Conservation (phyloP, 495 filamentous ascomycete genomes). For the Aspergillus kassunensis region DNA sequence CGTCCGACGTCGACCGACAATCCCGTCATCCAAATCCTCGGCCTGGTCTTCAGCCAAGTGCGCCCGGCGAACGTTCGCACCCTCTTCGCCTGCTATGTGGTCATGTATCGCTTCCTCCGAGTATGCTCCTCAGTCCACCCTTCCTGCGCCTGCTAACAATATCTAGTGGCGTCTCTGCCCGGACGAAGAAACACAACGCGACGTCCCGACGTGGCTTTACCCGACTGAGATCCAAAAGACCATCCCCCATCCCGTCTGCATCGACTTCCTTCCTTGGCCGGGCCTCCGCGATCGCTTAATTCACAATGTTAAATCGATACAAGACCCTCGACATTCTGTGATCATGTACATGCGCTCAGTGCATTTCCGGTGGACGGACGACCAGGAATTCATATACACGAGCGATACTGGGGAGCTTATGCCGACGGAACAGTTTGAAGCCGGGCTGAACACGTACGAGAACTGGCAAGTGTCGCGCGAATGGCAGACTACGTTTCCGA, state of each 20-base stretch:
- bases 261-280: slow-evolving; percentile 14
- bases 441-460: not conserved
- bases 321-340: slow-evolving; percentile 9
- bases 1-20: slow-evolving; percentile 13
- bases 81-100: slow-evolving; percentile 9
- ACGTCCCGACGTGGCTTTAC: slow-evolving; percentile 12
- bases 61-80: slow-evolving; percentile 13
- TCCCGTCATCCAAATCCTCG: slow-evolving; percentile 11
- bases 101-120: slow-evolving; percentile 13
- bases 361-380: slow-evolving; percentile 11
- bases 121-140: not conserved
- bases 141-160: not conserved
- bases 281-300: slow-evolving; percentile 11
- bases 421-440: slow-evolving; percentile 7
- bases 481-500: slow-evolving; percentile 8
- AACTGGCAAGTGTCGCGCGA: slow-evolving; percentile 13
- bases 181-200: slow-evolving; percentile 15
- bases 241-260: slow-evolving; percentile 11
- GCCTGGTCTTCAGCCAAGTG: slow-evolving; percentile 12
- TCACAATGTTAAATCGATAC: not conserved
- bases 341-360: slow-evolving; percentile 12
- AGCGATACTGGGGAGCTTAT: slow-evolving; percentile 6
- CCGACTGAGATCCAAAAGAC: slow-evolving; percentile 14
- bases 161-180: slow-evolving; percentile 13
- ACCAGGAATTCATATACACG: slow-evolving; percentile 12